A percentile compares a stretch with the other conserved stretches of the same genome.
Evolutionary conservation across 805 yeast species (phyloP).

Genomic region (Yarrowia keelungensis): DNA sequence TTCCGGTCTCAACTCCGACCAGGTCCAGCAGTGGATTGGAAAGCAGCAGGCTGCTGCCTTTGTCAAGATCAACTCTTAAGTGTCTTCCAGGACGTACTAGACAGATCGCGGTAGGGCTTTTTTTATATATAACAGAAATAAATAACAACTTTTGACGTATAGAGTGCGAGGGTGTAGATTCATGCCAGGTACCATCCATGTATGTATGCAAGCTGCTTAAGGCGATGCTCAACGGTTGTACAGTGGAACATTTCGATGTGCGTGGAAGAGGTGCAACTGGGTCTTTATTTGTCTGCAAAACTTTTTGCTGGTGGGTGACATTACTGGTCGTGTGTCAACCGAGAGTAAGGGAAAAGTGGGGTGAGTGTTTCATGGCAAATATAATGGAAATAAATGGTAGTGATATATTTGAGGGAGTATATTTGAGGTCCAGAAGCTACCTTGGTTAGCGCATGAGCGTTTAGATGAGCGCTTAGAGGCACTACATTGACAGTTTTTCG

Average conservation of each 20-base stretch:
- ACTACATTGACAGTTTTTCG: no score
- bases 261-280: not conserved
- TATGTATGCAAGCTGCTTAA: not conserved
- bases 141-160: slow-evolving; percentile 14
- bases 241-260: not conserved
- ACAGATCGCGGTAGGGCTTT: slow-evolving; percentile 24
- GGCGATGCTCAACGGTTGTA: not conserved
- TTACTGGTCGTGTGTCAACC: no score
- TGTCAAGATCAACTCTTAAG: slow-evolving; percentile 38
- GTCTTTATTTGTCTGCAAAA: no score
- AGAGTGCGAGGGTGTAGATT: no score
- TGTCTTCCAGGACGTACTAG: not conserved
- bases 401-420: no score
- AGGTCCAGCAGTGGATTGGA: slow-evolving; percentile 36
- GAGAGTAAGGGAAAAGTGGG: no score
- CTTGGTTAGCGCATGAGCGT: no score
- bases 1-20: slow-evolving; percentile 14
- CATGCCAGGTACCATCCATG: not conserved
- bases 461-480: no score
- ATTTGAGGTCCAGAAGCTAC: no score
- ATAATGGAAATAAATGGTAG: no score
- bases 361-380: no score
- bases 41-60: slow-evolving; percentile 39
- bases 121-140: slow-evolving; percentile 18
- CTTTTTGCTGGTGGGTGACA: no score